These are phyloP conservation scores for Laguncularia racemosa DNA, from an alignment of 345 rosid species.

Conservation along the genomic window DNA sequence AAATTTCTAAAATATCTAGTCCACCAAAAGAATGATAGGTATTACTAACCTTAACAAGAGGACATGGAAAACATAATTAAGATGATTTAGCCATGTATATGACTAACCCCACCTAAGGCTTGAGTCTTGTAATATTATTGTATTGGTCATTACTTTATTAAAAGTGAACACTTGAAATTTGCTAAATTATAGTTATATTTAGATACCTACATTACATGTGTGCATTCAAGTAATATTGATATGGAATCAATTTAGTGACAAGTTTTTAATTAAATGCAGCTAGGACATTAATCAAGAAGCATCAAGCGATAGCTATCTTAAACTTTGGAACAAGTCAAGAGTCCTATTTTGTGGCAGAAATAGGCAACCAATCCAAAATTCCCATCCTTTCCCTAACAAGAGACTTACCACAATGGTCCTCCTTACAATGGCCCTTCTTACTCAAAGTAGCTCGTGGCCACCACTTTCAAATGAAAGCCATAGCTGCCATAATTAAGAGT, in stretches of 20 bases:
- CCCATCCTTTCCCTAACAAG: constrained; percentile 21
- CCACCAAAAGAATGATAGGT: too few species aligned
- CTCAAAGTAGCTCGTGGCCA: constrained; percentile 16
- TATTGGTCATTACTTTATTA: too few species aligned
- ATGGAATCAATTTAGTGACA: not conserved
- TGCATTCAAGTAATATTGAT: too few species aligned
- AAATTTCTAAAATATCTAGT: too few species aligned
- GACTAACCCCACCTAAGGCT: too few species aligned
- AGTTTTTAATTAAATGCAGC: constrained; percentile 10
- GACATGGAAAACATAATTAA: too few species aligned
- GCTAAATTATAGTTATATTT: too few species aligned
- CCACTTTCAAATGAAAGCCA: constrained; percentile 13
- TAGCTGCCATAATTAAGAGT: constrained; percentile 16
- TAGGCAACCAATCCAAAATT: constrained; percentile 11
- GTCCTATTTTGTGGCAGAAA: constrained; percentile 14
- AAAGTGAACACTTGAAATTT: too few species aligned
- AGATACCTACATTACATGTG: too few species aligned
- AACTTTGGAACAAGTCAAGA: constrained; percentile 18
- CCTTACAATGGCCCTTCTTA: constrained; percentile 19
- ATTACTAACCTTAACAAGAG: too few species aligned
- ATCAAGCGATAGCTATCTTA: constrained; percentile 13
- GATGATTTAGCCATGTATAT: too few species aligned
- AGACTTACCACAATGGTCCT: constrained; percentile 13
- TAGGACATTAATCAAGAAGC: constrained; percentile 9
- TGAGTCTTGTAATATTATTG: too few species aligned